phyloP scores from a whole-genome alignment of 352 stramenopile genomes.

The Pythium phragmiticola region DNA sequence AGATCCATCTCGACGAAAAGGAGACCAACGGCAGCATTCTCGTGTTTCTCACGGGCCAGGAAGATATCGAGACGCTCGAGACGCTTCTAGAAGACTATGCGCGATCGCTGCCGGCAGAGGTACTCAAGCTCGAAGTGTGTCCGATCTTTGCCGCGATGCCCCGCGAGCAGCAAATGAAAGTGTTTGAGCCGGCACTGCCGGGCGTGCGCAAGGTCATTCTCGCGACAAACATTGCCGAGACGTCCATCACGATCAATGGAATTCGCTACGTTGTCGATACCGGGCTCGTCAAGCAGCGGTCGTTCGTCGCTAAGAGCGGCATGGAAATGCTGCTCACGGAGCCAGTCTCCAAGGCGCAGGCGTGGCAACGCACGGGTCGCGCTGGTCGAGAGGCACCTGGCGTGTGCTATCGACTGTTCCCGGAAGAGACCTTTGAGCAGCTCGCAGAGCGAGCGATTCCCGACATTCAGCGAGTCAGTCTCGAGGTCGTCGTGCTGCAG shows the following conservation, averaged over 20 bases:
- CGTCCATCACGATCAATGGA: constrained; percentile 98
- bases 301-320: constrained; percentile 81
- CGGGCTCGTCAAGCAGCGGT: constrained; percentile 87
- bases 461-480: constrained; percentile 86
- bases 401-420: constrained; percentile 83
- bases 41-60: constrained; percentile 94
- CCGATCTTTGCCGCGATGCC: constrained; percentile 96
- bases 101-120: constrained; percentile 61
- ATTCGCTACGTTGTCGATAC: constrained; percentile 88
- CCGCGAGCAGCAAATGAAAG: constrained; percentile 92
- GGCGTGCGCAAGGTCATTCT: constrained; percentile 92
- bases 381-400: constrained; percentile 82
- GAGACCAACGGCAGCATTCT: constrained; percentile 88
- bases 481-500: constrained; percentile 82
- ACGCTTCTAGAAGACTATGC: constrained; percentile 83
- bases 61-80: constrained; percentile 95
- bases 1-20: constrained; percentile 88
- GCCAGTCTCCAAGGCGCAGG: constrained; percentile 88
- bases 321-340: constrained; percentile 90
- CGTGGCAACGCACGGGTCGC: constrained; percentile 89
- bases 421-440: constrained; percentile 84
- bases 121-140: constrained; percentile 86
- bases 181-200: constrained; percentile 85
- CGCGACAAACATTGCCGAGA: constrained; percentile 96
- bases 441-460: constrained; percentile 70